A percentile compares a stretch with the other conserved stretches of the same genome.
phyloP scores from a whole-genome alignment of 2,329 filamentous ascomycete genomes.

The Nothopassalora personata region DNA sequence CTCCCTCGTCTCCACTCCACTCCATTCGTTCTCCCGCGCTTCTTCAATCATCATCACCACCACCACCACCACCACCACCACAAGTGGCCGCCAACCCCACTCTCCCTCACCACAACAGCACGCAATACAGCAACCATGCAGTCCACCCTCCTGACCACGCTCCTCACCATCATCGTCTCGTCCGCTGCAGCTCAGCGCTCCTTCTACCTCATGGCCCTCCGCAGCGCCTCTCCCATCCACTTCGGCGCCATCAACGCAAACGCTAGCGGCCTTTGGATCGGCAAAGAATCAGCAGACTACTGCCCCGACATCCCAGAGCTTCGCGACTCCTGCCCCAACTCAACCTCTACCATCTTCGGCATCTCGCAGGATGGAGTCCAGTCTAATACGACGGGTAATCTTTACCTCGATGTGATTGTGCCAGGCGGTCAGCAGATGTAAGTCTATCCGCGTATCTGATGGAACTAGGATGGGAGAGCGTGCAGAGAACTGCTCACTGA shows the following conservation, averaged over 20 bases:
- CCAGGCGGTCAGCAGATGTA: slow-evolving; percentile 30
- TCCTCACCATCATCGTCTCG: slow-evolving; percentile 16
- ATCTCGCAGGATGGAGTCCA: slow-evolving; percentile 13
- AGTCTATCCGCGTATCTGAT: slow-evolving; percentile 2
- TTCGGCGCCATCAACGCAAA: slow-evolving; percentile 20
- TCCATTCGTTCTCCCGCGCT: background rate
- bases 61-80: background rate
- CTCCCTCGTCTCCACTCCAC: background rate
- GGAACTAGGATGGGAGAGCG: too few species aligned
- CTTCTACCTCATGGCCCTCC: slow-evolving; percentile 25
- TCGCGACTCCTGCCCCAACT: slow-evolving; percentile 20
- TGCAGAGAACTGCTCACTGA: too few species aligned
- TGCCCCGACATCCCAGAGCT: slow-evolving; percentile 24
- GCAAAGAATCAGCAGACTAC: slow-evolving; percentile 26
- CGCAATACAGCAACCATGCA: slow-evolving; percentile 21
- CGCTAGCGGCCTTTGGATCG: slow-evolving; percentile 25
- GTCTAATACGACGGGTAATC: slow-evolving; percentile 5
- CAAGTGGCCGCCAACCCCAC: background rate
- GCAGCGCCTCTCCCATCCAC: slow-evolving; percentile 27
- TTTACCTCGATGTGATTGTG: slow-evolving; percentile 24
- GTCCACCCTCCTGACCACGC: slow-evolving; percentile 8
- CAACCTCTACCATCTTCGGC: slow-evolving; percentile 15
- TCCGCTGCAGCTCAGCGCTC: slow-evolving; percentile 17
- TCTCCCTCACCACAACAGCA: background rate
- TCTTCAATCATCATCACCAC: background rate